Evolutionary conservation across 495 filamentous ascomycete genomes (phyloP), one percentile per base, ranked within the genome.

Genomic region (Hyaloscypha hepaticicola): DNA sequence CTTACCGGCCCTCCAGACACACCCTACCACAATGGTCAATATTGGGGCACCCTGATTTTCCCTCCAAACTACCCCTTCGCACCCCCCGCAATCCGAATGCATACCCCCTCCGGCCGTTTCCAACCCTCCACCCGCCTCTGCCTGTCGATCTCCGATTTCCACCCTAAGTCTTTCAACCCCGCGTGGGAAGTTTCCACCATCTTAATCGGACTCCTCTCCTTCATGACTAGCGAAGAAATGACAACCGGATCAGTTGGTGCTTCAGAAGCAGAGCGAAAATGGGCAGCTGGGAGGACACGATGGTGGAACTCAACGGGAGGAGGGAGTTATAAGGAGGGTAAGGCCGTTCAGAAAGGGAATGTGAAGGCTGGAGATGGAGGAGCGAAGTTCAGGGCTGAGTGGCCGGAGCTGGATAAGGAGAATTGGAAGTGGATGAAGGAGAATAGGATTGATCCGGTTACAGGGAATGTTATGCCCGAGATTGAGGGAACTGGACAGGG

Each of bases 191-290:
- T 98, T 12, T 92, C 88, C 50, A 99, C 95, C 3, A 99, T 99
- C 69, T 80, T 99, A 22, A 96, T 96, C 65, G 95, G 95, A 45
- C 81, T 99, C 21, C 81, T 97, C 61, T 93, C 89, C 48, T 99
- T 99, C 76, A 99, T 99, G 95, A 98, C 94, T 3, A 91, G 89
- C 65, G 94, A 99, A 72, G 95, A 99, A 78, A 97, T 98, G 93
- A 99, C 95, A 1, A 98, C 96, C 1, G 95, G 95, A 4, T 91
- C 87, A 48, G 86, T 99, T n/a, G 87, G 87, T 34, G 91, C 88
- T 7, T 85, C 86, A 8, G 88, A 93, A 48, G 76, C 82, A 16
- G 93, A 98, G 78, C 86, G 95, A 33, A 88, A 86, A 73, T 83
- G 88, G 67, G 85, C 90, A 25, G 93, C 95, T 1, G 84, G 83